Percentiles rank a stretch among this genome's conserved stretches.
phyloP scores from a whole-genome alignment of 2,329 filamentous ascomycete species.

The Alternaria gansuensis region DNA sequence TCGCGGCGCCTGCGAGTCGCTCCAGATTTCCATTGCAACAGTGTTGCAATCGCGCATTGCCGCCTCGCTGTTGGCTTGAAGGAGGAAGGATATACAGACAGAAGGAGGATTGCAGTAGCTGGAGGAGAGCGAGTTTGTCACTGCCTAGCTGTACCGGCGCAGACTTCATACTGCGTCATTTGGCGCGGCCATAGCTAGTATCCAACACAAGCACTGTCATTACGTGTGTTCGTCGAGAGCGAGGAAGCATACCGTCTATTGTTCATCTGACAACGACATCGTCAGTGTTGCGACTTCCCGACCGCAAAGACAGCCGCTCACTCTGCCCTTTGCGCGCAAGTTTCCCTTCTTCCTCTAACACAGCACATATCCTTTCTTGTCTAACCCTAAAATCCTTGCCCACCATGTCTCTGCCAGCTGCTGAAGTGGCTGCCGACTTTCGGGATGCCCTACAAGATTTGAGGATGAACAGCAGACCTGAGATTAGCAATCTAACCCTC shows the following conservation, averaged over 20 bases:
- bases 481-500: slow-evolving; percentile 96
- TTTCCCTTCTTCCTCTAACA: slow-evolving; percentile 17
- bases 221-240: slow-evolving; percentile 52
- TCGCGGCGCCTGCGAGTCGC: slow-evolving; percentile 8
- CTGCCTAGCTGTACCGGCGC: slow-evolving; percentile 45
- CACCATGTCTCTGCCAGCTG: slow-evolving; percentile 73
- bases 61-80: slow-evolving; percentile 38
- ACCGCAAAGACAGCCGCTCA: slow-evolving; percentile 37
- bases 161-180: slow-evolving; percentile 45
- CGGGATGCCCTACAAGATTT: slow-evolving; percentile 91
- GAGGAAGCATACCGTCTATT: slow-evolving; percentile 54
- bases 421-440: slow-evolving; percentile 95
- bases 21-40: slow-evolving; percentile 15
- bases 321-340: slow-evolving; percentile 33
- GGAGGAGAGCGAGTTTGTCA: slow-evolving; percentile 48
- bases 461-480: slow-evolving; percentile 87
- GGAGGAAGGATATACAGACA: slow-evolving; percentile 41
- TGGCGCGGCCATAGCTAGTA: slow-evolving; percentile 59
- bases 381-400: slow-evolving; percentile 48
- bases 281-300: slow-evolving; percentile 37
- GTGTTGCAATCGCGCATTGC: slow-evolving; percentile 30
- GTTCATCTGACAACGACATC: slow-evolving; percentile 45
- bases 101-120: slow-evolving; percentile 45
- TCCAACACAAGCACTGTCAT: slow-evolving; percentile 56
- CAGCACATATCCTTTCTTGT: slow-evolving; percentile 22